Evolutionary conservation across 2,329 filamentous ascomycete genomes (phyloP).

Genomic region (Verticillium isaacii): DNA sequence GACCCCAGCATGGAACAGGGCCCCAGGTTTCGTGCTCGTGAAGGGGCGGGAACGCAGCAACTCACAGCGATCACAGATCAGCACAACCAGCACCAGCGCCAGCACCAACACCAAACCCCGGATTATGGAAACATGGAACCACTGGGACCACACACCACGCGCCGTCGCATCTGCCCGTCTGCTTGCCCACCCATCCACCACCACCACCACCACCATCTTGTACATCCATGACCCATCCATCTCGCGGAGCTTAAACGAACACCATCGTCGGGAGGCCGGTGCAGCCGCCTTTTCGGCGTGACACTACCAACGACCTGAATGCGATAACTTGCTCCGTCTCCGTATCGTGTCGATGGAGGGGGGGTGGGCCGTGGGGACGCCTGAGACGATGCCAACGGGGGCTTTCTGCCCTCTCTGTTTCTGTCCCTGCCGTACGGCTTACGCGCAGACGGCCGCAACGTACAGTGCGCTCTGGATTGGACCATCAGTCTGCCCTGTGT

Average conservation of each 20-base stretch:
- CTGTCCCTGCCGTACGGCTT: background rate
- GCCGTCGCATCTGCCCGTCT: background rate
- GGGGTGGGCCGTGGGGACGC: background rate
- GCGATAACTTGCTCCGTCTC: background rate
- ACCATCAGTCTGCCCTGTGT: background rate
- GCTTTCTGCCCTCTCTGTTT: no score
- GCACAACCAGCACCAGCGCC: background rate
- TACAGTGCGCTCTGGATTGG: no score
- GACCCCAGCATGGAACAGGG: background rate
- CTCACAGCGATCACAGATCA: background rate
- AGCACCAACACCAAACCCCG: background rate
- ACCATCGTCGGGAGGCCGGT: background rate
- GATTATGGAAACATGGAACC: background rate
- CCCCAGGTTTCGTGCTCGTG: background rate
- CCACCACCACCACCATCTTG: background rate
- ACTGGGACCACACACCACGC: background rate
- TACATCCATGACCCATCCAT: background rate
- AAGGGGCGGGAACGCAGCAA: background rate
- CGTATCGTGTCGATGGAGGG: background rate
- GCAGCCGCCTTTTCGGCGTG: background rate
- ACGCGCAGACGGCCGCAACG: background rate
- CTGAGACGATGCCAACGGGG: background rate
- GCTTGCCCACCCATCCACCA: background rate
- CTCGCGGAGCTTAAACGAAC: background rate
- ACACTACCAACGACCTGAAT: background rate